A percentile compares a stretch with the other conserved stretches of the same genome.
phyloP scores from a whole-genome alignment of 768 basidiomycete species.

The Tubosaeta sp. region DNA sequence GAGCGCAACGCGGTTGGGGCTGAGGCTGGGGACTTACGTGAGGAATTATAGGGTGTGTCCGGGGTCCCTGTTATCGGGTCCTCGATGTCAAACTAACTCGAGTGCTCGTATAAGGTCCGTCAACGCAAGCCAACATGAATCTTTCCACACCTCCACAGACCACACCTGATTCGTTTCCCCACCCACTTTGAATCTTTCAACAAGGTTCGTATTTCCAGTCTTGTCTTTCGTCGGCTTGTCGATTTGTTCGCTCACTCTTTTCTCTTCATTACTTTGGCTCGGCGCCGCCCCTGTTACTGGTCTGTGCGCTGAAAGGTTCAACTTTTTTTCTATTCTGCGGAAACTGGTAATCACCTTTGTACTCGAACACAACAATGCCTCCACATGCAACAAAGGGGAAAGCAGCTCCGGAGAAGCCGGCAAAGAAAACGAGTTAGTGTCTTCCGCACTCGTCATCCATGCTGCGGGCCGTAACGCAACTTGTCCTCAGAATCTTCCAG shows the following conservation, averaged over 20 bases:
- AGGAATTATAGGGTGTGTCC: slow-evolving; percentile 17
- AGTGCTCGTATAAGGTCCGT: slow-evolving; percentile 55
- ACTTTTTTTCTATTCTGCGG: slow-evolving; percentile 12
- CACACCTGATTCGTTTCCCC: slow-evolving; percentile 24
- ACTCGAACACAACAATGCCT: slow-evolving; percentile 35
- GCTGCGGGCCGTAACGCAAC: slow-evolving; percentile 13
- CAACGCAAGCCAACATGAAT: slow-evolving; percentile 47
- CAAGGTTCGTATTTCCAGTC: slow-evolving; percentile 8
- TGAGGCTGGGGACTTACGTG: slow-evolving; percentile 14
- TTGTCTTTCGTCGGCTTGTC: slow-evolving; percentile 6
- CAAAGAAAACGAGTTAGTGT: slow-evolving; percentile 52
- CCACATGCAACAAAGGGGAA: slow-evolving; percentile 39
- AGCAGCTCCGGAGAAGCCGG: slow-evolving; percentile 41
- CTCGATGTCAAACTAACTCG: slow-evolving; percentile 25
- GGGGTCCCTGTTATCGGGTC: slow-evolving; percentile 26
- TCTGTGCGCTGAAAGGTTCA: slow-evolving; percentile 23
- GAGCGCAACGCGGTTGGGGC: background rate
- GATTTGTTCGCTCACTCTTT: slow-evolving; percentile 1
- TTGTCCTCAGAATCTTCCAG: slow-evolving; percentile 48
- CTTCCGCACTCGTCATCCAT: slow-evolving; percentile 9
- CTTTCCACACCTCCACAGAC: slow-evolving; percentile 41
- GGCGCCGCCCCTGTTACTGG: slow-evolving; percentile 30
- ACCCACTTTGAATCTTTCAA: slow-evolving; percentile 5
- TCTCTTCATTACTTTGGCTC: slow-evolving; percentile 1
- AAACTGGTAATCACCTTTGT: slow-evolving; percentile 6